Conservation (phyloP, 345 rosid genomes). For the Syzygium aromaticum region DNA sequence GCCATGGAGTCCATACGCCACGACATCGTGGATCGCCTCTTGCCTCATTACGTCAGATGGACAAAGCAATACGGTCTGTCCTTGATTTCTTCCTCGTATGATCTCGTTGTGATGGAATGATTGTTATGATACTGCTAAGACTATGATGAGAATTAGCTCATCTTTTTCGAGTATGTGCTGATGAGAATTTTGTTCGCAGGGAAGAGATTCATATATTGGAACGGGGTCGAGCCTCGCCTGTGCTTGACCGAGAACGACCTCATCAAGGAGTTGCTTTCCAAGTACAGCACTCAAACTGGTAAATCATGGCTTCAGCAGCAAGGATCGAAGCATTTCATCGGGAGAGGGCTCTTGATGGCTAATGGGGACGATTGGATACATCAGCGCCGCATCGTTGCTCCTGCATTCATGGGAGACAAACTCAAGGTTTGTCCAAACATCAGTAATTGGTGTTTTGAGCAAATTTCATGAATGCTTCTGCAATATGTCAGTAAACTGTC, state of each 20-base stretch:
- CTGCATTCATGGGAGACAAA: constrained; percentile 51
- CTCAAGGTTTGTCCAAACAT: constrained; percentile 33
- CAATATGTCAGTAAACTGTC: not conserved
- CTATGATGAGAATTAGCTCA: not conserved
- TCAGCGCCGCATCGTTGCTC: constrained; percentile 44
- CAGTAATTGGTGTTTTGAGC: not conserved
- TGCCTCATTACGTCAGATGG: constrained; percentile 85
- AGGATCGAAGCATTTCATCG: constrained; percentile 78
- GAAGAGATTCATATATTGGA: constrained; percentile 78
- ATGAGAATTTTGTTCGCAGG: constrained; percentile 28
- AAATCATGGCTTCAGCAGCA: constrained; percentile 92
- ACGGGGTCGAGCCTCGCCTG: constrained; percentile 82
- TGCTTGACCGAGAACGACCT: constrained; percentile 65
- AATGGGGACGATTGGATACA: constrained; percentile 22
- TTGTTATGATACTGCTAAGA: not conserved
- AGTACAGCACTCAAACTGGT: constrained; percentile 57
- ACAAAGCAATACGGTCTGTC: constrained; percentile 56
- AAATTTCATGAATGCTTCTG: not conserved
- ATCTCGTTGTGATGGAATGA: not conserved
- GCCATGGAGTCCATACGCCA: constrained; percentile 50
- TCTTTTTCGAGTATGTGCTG: not conserved
- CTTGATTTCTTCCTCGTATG: not conserved
- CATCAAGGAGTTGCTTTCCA: constrained; percentile 62
- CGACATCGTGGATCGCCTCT: constrained; percentile 62
- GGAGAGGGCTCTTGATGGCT: constrained; percentile 53